These are phyloP conservation scores for Raddia guianensis DNA, from an alignment of 176 grass and related monocot genomes.

Conservation along the genomic window DNA sequence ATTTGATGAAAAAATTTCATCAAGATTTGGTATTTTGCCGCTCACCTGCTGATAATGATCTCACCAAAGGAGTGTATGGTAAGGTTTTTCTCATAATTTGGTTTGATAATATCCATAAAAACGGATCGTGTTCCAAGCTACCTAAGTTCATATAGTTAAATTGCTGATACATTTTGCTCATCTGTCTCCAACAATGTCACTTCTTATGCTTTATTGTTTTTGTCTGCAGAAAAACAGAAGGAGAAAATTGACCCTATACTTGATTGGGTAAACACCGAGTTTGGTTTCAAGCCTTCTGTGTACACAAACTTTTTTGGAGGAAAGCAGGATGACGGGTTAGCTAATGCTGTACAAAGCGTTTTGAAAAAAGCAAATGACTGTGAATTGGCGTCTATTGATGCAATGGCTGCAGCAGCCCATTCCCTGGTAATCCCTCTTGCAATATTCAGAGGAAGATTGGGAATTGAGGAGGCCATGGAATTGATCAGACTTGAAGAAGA, in stretches of 20 bases:
- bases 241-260: constrained; percentile 90
- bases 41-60: constrained; percentile 72
- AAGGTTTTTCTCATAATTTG: constrained; percentile 40
- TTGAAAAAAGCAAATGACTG: constrained; percentile 65
- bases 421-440: constrained; percentile 88
- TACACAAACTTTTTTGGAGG: constrained; percentile 83
- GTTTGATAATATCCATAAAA: neutral
- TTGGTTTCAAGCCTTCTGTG: constrained; percentile 68
- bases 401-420: constrained; percentile 85
- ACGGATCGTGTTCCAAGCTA: neutral
- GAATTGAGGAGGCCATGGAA: constrained; percentile 85
- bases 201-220: constrained; percentile 32
- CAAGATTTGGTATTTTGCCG: constrained; percentile 93
- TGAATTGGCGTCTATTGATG: constrained; percentile 91
- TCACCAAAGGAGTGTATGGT: constrained; percentile 74
- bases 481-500: constrained; percentile 96
- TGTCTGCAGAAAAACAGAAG: constrained; percentile 71
- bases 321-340: constrained; percentile 73
- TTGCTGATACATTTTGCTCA: neutral
- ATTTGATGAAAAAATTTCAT: constrained; percentile 89
- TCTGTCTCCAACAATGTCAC: neutral
- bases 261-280: constrained; percentile 80
- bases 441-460: constrained; percentile 66
- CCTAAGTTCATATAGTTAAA: neutral
- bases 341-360: constrained; percentile 59